phyloP scores from a whole-genome alignment of 345 rosid genomes.

The Eucalyptus lansdowneana region DNA sequence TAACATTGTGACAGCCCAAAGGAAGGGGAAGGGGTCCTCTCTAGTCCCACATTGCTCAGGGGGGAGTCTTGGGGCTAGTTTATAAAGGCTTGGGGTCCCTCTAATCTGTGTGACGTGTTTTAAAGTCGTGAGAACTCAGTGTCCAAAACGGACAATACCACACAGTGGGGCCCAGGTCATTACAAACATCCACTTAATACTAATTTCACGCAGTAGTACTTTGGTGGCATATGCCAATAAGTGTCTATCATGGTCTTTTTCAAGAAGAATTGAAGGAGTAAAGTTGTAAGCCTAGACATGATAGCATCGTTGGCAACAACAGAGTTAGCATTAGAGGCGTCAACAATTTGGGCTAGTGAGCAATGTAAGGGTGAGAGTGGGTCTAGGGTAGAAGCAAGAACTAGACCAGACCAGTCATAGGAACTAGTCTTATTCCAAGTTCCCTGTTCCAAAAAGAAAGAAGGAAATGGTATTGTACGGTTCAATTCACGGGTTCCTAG shows the following conservation, averaged over 20 bases:
- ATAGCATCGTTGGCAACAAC: not conserved
- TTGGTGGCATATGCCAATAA: not conserved
- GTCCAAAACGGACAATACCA: too few relatives aligned
- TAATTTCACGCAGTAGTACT: not conserved
- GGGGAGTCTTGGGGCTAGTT: too few relatives aligned
- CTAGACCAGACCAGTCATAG: not conserved
- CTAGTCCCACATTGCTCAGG: too few relatives aligned
- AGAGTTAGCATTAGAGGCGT: not conserved
- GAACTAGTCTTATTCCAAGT: not conserved
- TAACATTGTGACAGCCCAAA: too few relatives aligned
- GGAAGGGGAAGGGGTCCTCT: too few relatives aligned
- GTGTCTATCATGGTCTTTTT: not conserved
- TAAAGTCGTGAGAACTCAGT: too few relatives aligned
- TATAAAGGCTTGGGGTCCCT: too few relatives aligned
- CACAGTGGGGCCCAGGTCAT: too few relatives aligned
- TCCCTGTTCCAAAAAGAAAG: not conserved
- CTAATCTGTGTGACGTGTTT: accelerated
- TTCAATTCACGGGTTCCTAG: not conserved
- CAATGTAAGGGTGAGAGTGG: not conserved
- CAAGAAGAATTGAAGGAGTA: not conserved
- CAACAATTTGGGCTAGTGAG: not conserved
- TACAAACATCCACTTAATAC: not conserved
- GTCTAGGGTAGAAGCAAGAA: too few relatives aligned
- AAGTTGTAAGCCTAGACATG: not conserved
- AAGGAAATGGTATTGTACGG: too few relatives aligned